Percentiles rank a stretch among this genome's conserved stretches.
Conservation (phyloP, 2,329 filamentous ascomycete genomes). For the Alternaria postmessia region DNA sequence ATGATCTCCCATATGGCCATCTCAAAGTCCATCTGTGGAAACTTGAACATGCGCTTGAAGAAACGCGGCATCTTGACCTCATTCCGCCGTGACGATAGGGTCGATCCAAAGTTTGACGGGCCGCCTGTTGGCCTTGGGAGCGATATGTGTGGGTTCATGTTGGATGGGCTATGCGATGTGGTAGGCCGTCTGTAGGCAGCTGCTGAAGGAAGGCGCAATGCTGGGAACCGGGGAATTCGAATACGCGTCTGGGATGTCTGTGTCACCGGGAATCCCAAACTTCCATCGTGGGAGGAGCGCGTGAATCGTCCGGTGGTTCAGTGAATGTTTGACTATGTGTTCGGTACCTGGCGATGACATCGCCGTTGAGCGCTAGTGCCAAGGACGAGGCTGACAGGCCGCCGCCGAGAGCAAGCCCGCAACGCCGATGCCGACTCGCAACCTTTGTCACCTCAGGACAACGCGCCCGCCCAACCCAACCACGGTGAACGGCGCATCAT, state of each 20-base stretch:
- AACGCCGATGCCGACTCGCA: constrained; percentile 14
- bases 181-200: too few relatives aligned
- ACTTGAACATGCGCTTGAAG: constrained; percentile 75
- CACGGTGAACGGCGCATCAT: constrained; percentile 23
- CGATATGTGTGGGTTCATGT: constrained; percentile 68
- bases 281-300: constrained; percentile 11
- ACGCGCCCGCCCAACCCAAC: constrained; percentile 9
- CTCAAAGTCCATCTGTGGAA: constrained; percentile 78
- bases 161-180: constrained; percentile 8
- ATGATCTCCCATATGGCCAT: constrained; percentile 79
- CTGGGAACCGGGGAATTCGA: neutral
- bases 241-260: neutral
- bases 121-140: constrained; percentile 66
- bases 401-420: constrained; percentile 13
- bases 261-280: constrained; percentile 14
- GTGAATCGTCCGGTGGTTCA: neutral
- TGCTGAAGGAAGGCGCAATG: neutral
- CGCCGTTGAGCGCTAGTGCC: constrained; percentile 21
- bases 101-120: constrained; percentile 61
- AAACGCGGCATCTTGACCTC: constrained; percentile 70
- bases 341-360: constrained; percentile 32
- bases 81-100: constrained; percentile 58
- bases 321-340: constrained; percentile 11
- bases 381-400: constrained; percentile 20
- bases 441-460: constrained; percentile 21